Percentiles rank a stretch among this genome's conserved stretches.
Evolutionary conservation across 2,329 filamentous ascomycete species (phyloP).

Genomic region (Colletotrichum paranaense): DNA sequence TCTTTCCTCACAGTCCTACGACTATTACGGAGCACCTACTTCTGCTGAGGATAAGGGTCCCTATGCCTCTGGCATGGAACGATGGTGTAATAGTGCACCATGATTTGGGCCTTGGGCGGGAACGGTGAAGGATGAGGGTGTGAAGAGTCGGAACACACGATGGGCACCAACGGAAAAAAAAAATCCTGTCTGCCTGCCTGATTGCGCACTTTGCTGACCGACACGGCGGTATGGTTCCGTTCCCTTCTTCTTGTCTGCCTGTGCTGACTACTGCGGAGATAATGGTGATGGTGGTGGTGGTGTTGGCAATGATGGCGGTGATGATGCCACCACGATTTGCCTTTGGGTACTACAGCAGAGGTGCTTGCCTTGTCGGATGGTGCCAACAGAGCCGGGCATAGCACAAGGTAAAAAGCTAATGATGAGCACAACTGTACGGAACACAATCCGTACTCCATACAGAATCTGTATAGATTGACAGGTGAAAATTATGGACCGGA

Average conservation of each 20-base stretch:
- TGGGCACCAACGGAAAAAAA: background rate
- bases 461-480: background rate
- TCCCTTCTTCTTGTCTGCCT: background rate
- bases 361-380: background rate
- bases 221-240: conserved; percentile 9
- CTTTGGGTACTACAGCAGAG: background rate
- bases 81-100: conserved; percentile 10
- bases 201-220: background rate
- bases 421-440: conserved; percentile 8
- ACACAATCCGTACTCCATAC: background rate
- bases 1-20: background rate
- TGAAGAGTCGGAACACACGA: background rate
- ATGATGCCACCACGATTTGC: background rate
- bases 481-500: background rate
- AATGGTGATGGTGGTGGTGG: background rate
- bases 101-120: background rate
- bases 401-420: conserved; percentile 16
- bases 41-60: background rate
- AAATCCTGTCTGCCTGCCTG: background rate
- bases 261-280: background rate
- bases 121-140: background rate
- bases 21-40: background rate
- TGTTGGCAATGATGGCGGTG: background rate
- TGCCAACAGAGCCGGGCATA: background rate
- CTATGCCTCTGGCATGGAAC: background rate